Percentiles rank a stretch among this genome's conserved stretches.
Evolutionary conservation across 2,329 filamentous ascomycete genomes (phyloP).

Genomic region (Didymella glomerata): DNA sequence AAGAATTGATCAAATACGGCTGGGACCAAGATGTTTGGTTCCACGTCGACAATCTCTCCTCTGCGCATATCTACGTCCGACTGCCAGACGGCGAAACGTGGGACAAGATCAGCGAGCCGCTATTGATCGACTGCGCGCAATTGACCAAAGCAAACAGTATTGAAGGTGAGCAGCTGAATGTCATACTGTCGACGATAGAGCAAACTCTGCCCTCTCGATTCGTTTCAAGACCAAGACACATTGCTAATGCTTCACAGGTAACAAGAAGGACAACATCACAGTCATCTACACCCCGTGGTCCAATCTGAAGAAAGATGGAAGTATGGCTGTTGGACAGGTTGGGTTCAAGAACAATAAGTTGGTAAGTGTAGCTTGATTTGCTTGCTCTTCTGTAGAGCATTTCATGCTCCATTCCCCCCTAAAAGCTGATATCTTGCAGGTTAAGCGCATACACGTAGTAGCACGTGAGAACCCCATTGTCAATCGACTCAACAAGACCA

Average conservation of each 20-base stretch:
- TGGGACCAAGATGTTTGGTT: constrained; percentile 99
- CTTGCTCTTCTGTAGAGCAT: too few relatives aligned
- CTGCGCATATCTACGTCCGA: constrained; percentile 94
- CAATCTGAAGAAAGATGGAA: constrained; percentile 93
- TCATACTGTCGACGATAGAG: too few relatives aligned
- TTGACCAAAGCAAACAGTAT: constrained; percentile 99
- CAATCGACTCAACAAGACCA: constrained; percentile 98
- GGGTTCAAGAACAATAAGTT: constrained; percentile 89
- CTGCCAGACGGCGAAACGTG: constrained; percentile 80
- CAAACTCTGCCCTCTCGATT: too few relatives aligned
- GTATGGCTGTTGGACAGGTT: constrained; percentile 95
- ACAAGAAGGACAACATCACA: constrained; percentile 98
- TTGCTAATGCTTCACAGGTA: constrained; percentile 64
- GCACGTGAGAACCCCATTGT: constrained; percentile 88
- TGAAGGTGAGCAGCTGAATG: constrained; percentile 78
- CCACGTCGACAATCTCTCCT: constrained; percentile 96
- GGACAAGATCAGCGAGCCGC: constrained; percentile 78
- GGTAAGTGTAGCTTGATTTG: constrained; percentile 54
- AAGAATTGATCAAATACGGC: constrained; percentile 93
- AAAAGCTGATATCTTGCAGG: constrained; percentile 54
- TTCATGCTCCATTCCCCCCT: too few relatives aligned
- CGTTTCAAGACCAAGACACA: neutral
- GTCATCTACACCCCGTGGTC: constrained; percentile 98
- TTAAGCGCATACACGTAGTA: constrained; percentile 81
- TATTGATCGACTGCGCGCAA: constrained; percentile 91